Evolutionary conservation across 345 rosid genomes (phyloP), one percentile per base, ranked within the genome.

Genomic region (Populus davidiana): DNA sequence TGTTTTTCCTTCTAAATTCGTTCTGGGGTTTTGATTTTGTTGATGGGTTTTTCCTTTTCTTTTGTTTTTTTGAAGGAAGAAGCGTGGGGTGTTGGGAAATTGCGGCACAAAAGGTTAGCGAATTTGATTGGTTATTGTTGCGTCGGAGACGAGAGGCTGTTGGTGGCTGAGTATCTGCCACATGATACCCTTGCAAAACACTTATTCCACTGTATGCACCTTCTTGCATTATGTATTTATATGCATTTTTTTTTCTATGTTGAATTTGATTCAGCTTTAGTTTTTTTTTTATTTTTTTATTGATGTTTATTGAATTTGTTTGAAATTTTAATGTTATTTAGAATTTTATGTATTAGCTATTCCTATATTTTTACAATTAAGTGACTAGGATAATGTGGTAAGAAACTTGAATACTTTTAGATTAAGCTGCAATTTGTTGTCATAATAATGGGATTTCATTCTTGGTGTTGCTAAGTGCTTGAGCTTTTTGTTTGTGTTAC

Each of bases 51-150:
- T 74, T 56, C 20, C 56, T 21, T 17, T 56, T 16, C 1, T 61
- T 36, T n/a, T 39, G 67, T 18, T 52, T 75, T 4, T 16, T 72
- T 78, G 69, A 76, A 81, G 98, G 92, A 89, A n/a, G 94, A 93
- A 84, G 98, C 98, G 7, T 80, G 81, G 83, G 93, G 90, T 73
- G 91, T 93, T 16, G 95, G 98, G 50, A 91, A 83, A 83, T 74
- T 94, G 86, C 89, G 95, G 84, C 92, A 91, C 75, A 84, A 76
- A 67, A 88, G 91, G 78, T 64, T 94, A 67, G 97, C 92, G 50
- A 93, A 94, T 86, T 87, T 94, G 91, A 89, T 94, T 75, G 98
- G 98, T 31, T 94, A 91, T 73, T 94, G 98, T 80, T 94, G 98
- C 79, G 94, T 93, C 62, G 98, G 98, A 16, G 98, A 94, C 77